Evolutionary conservation across 164 flowering plant genomes (phyloP).

Genomic region (Stephania japonica): DNA sequence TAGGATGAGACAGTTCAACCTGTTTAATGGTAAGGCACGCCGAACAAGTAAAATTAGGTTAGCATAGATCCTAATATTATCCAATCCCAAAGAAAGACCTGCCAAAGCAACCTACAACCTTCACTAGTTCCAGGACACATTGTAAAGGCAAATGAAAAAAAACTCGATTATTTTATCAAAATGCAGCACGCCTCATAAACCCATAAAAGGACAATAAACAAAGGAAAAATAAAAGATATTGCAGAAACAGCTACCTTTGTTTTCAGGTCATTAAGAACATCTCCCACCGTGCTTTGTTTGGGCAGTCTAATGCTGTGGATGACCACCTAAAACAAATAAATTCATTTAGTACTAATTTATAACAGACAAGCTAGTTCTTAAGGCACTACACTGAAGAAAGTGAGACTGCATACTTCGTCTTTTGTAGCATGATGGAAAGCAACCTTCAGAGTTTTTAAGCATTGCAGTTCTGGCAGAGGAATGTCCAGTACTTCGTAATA

Average conservation of each 20-base stretch:
- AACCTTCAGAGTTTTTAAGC: constrained; percentile 44
- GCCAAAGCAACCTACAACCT: not conserved
- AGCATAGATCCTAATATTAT: not conserved
- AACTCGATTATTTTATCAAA: not conserved
- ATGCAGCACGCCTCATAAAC: not conserved
- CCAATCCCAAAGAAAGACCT: not conserved
- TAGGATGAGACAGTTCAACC: constrained; percentile 58
- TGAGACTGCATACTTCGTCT: constrained; percentile 36
- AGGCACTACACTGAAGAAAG: not conserved
- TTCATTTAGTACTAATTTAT: not conserved
- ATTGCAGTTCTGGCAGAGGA: constrained; percentile 73
- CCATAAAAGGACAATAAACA: not conserved
- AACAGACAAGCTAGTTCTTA: not conserved
- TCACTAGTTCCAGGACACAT: not conserved
- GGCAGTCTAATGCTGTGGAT: constrained; percentile 50
- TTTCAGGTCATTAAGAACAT: constrained; percentile 44
- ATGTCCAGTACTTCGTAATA: constrained; percentile 82
- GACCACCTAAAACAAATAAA: constrained; percentile 30
- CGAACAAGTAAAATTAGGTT: not conserved
- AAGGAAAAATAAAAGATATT: not conserved
- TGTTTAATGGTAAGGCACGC: constrained; percentile 17
- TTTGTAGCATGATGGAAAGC: constrained; percentile 42
- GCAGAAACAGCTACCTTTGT: constrained; percentile 31
- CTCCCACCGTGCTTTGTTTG: constrained; percentile 57
- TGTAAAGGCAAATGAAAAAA: not conserved